A percentile compares a stretch with the other conserved stretches of the same genome.
Conservation (phyloP, 2,329 filamentous ascomycete genomes). For the Xylaria arbuscula region DNA sequence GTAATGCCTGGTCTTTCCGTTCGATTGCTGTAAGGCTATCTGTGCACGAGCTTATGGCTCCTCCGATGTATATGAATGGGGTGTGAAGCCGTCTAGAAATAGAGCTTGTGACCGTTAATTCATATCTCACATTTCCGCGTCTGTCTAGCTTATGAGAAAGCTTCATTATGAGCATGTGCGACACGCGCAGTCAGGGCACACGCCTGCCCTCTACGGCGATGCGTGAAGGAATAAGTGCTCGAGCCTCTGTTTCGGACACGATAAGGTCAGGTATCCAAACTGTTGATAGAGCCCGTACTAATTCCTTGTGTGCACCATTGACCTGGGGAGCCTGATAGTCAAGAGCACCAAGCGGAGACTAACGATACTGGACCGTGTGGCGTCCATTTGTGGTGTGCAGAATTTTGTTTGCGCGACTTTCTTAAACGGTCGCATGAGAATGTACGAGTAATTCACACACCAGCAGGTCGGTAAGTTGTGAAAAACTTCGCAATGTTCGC, state of each 20-base stretch:
- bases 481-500: conserved; percentile 12
- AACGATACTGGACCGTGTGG: not conserved
- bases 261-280: not conserved
- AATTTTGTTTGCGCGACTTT: not conserved
- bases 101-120: no score
- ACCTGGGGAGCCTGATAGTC: not conserved
- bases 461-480: conserved; percentile 2
- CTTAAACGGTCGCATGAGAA: not conserved
- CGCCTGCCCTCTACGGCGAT: not conserved
- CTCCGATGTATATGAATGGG: no score
- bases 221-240: not conserved
- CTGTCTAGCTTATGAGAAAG: no score
- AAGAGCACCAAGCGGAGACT: not conserved
- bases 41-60: no score
- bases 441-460: not conserved
- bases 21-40: no score
- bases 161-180: not conserved
- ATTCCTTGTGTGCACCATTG: not conserved
- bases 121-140: no score
- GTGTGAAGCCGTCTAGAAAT: no score
- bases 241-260: not conserved
- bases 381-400: not conserved
- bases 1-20: no score
- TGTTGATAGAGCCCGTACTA: not conserved
- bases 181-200: not conserved